Conservation (phyloP, 2,329 filamentous ascomycete species). For the Alternaria burnsii region DNA sequence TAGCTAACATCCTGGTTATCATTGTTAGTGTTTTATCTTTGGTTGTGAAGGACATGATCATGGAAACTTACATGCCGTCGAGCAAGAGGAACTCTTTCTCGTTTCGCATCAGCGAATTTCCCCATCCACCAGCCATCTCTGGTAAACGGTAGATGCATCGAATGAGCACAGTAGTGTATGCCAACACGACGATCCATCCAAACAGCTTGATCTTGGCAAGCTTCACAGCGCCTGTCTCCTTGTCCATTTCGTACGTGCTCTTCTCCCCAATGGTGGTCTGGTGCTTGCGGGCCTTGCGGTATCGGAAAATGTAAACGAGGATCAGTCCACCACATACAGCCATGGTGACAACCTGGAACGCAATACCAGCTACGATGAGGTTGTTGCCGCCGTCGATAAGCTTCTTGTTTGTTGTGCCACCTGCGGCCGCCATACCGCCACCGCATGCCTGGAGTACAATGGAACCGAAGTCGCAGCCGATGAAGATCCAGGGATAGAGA, state of each 20-base stretch:
- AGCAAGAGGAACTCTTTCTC: slow-evolving; percentile 58
- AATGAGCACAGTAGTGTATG: slow-evolving; percentile 56
- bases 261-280: slow-evolving; percentile 27
- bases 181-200: slow-evolving; percentile 39
- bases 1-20: slow-evolving; percentile 37
- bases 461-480: slow-evolving; percentile 64
- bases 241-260: slow-evolving; percentile 34
- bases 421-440: slow-evolving; percentile 62
- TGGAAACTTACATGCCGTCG: slow-evolving; percentile 52
- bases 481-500: slow-evolving; percentile 66
- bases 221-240: slow-evolving; percentile 26
- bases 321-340: slow-evolving; percentile 56
- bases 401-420: slow-evolving; percentile 37
- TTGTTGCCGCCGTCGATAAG: slow-evolving; percentile 57
- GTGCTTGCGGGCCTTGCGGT: slow-evolving; percentile 27
- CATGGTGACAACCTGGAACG: slow-evolving; percentile 63
- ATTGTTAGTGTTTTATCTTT: slow-evolving; percentile 4
- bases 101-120: slow-evolving; percentile 55
- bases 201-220: slow-evolving; percentile 35
- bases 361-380: slow-evolving; percentile 65
- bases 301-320: slow-evolving; percentile 43
- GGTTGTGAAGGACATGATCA: no score
- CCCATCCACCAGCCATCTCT: slow-evolving; percentile 57
- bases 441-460: slow-evolving; percentile 65
- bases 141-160: slow-evolving; percentile 58